Evolutionary conservation across 306 rosid genomes (phyloP).

Genomic region (Quercus robur): DNA sequence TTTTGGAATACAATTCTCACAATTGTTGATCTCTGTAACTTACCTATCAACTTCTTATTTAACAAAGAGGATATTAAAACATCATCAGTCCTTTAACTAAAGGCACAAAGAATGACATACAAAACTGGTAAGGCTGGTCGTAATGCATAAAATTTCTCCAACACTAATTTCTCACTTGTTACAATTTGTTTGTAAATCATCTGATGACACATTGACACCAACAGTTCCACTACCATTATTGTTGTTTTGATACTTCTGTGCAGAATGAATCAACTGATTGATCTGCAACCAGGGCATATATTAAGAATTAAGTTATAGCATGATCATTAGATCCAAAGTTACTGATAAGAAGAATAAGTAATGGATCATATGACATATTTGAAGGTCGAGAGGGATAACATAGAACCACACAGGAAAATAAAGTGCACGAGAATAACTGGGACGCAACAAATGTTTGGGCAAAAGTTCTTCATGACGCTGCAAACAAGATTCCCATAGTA

Average conservation of each 20-base stretch:
- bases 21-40: neutral
- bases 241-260: constrained; percentile 15
- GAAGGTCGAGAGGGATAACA: neutral
- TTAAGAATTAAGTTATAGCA: neutral
- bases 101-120: neutral
- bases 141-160: neutral
- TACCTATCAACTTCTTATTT: neutral
- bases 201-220: constrained; percentile 7
- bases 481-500: constrained; percentile 47
- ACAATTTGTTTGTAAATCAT: constrained; percentile 9
- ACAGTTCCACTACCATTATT: constrained; percentile 2
- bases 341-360: neutral
- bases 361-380: neutral
- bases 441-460: constrained; percentile 31
- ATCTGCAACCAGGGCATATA: constrained; percentile 12
- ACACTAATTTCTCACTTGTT: constrained; percentile 14
- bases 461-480: constrained; percentile 37
- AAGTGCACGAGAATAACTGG: constrained; percentile 22
- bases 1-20: neutral
- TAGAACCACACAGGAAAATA: neutral
- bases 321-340: neutral
- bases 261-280: constrained; percentile 31
- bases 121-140: neutral
- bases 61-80: neutral
- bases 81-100: neutral